phyloP scores from a whole-genome alignment of 495 filamentous ascomycete genomes.

The Halenospora varia region DNA sequence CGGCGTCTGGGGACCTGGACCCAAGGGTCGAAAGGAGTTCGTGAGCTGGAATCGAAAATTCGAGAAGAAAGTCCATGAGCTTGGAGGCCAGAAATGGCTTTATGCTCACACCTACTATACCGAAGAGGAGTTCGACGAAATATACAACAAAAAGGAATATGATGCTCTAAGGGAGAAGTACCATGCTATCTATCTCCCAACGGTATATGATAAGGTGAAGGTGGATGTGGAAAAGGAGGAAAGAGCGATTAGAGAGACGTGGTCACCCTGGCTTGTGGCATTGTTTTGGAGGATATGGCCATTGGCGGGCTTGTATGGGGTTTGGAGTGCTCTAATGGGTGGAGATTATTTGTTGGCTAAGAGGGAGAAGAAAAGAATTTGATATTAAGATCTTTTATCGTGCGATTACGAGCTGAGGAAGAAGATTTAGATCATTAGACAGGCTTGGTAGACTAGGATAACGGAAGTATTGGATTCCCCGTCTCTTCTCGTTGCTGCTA shows the following conservation, averaged over 20 bases:
- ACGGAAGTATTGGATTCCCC: too few species aligned
- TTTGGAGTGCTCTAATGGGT: conserved; percentile 25
- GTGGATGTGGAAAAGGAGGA: conserved; percentile 29
- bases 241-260: conserved; percentile 4
- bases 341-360: conserved; percentile 23
- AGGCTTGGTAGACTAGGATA: too few species aligned
- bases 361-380: background rate
- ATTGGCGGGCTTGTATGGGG: conserved; percentile 29
- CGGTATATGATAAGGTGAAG: conserved; percentile 54
- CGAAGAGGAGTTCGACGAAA: conserved; percentile 47
- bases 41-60: conserved; percentile 57
- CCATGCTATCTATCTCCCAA: conserved; percentile 43
- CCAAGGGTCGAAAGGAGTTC: conserved; percentile 33
- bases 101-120: conserved; percentile 58
- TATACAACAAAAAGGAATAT: conserved; percentile 46
- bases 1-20: conserved; percentile 52
- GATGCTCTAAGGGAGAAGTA: conserved; percentile 48
- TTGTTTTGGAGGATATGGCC: conserved; percentile 30
- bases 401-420: too few species aligned
- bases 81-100: conserved; percentile 62
- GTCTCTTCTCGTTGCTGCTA: too few species aligned
- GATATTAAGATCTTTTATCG: too few species aligned
- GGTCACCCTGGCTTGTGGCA: conserved; percentile 10
- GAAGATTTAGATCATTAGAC: too few species aligned
- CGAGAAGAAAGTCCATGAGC: conserved; percentile 56